Base-by-base conservation (phyloP, 2,329 filamentous ascomycete genomes). In the Intubia oerlemansii region DNA sequence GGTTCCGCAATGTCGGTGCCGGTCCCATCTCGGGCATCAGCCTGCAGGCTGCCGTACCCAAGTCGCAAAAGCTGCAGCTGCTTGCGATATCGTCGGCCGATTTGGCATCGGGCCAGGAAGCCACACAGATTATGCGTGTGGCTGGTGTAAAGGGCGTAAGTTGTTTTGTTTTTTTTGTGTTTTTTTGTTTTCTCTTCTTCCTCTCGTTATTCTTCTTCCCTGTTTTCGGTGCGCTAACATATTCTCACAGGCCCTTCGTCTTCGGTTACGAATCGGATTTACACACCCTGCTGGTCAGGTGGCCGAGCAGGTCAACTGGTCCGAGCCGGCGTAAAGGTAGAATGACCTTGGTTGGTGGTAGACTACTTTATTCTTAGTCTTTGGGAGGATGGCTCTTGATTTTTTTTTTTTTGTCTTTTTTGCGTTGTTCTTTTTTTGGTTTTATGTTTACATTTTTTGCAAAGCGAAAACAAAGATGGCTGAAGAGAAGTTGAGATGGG, bases 291-390 rank as follows among this genome's bases (percentile, higher is more conserved):
- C 59, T 15, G 70, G 70, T 29, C 64, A 74, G 36, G 62, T 90
- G 12, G 75, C 76, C 46, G 88, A 98, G 44, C 84, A 95, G 53
- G 82, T 95, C 33, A 90, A 93, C 55, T 98, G 88, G 88, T 74
- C 78, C 17, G 88, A 98, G 52, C 73, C 81, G 31, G 59, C 53
- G 29, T 40, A n/a, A n/a, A n/a, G n/a, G n/a, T n/a, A n/a, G n/a
- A n/a, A n/a, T n/a, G n/a, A n/a, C n/a, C n/a, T n/a, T n/a, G n/a
- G n/a, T n/a, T n/a, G n/a, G n/a, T n/a, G n/a, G n/a, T n/a, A n/a
- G n/a, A n/a, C n/a, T 21, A 9, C 10, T n/a, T 10, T 12, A 7
- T 20, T 10, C 11, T 20, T n/a, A n/a, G 9, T 17, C 13, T 17
- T 10, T 17, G 10, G n/a, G n/a, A n/a, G n/a, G n/a, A n/a, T n/a